Conservation (phyloP, 805 yeast species). For the Candida chauliodis region DNA sequence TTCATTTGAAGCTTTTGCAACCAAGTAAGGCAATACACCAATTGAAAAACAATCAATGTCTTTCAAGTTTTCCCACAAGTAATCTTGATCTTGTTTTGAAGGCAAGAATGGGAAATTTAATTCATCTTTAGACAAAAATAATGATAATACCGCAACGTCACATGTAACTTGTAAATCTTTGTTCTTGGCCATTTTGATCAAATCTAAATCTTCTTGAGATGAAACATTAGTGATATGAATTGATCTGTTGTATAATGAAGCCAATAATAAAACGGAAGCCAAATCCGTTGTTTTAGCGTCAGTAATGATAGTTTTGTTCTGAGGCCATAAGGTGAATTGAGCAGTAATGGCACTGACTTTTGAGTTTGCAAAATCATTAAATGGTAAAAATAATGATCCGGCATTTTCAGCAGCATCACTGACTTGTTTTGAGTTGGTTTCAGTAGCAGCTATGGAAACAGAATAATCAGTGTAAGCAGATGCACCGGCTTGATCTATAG, state of each 20-base stretch:
- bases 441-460: constrained; percentile 79
- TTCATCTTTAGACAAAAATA: constrained; percentile 71
- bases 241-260: constrained; percentile 79
- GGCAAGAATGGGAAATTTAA: constrained; percentile 75
- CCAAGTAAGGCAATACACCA: constrained; percentile 71
- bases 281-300: constrained; percentile 90
- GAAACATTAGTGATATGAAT: constrained; percentile 88
- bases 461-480: constrained; percentile 79
- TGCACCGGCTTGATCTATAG: constrained; percentile 52
- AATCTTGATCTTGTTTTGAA: constrained; percentile 72
- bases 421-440: constrained; percentile 58
- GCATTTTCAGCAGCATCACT: constrained; percentile 62
- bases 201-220: constrained; percentile 73
- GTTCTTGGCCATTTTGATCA: constrained; percentile 80
- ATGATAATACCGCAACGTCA: constrained; percentile 78
- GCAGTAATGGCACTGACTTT: constrained; percentile 76
- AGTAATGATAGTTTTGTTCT: constrained; percentile 76
- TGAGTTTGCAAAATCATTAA: constrained; percentile 63
- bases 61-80: constrained; percentile 72
- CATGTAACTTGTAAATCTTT: constrained; percentile 82
- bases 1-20: constrained; percentile 64
- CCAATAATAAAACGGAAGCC: constrained; percentile 87
- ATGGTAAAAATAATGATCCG: constrained; percentile 79
- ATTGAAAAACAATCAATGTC: constrained; percentile 83
- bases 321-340: constrained; percentile 83